These are phyloP conservation scores for Fusarium sp. DNA, from an alignment of 2,329 filamentous ascomycete species.

Conservation along the genomic window DNA sequence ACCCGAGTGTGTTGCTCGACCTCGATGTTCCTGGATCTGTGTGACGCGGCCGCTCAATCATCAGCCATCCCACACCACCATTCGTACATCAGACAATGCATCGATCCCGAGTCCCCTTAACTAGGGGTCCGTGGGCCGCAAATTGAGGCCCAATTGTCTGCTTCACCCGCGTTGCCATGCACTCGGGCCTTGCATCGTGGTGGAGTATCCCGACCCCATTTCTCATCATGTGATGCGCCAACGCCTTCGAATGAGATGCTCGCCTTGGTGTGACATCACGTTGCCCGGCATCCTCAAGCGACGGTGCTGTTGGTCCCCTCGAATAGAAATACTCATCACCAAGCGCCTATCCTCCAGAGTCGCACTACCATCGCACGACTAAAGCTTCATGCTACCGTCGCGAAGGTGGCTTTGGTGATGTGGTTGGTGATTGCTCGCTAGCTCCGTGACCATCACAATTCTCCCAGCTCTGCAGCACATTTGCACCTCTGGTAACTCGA, in stretches of 20 bases:
- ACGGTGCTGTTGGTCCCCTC: conserved; percentile 17
- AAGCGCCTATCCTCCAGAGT: conserved; percentile 35
- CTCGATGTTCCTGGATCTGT: conserved; percentile 37
- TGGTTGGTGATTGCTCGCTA: conserved; percentile 35
- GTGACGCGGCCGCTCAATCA: conserved; percentile 20
- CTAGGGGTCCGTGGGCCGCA: conserved; percentile 22
- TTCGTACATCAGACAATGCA: conserved; percentile 19
- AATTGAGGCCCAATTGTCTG: conserved; percentile 43
- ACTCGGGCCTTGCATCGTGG: conserved; percentile 35
- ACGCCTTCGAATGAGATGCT: conserved; percentile 36
- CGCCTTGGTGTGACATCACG: conserved; percentile 33
- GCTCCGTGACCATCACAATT: conserved; percentile 34
- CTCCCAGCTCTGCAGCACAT: not conserved
- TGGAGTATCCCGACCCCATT: conserved; percentile 20
- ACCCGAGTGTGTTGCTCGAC: conserved; percentile 13
- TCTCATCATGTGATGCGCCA: conserved; percentile 40
- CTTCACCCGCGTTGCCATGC: conserved; percentile 32
- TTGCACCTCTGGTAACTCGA: not conserved
- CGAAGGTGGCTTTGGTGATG: conserved; percentile 23
- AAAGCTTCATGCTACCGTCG: conserved; percentile 32
- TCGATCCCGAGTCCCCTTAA: conserved; percentile 8
- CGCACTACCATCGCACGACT: conserved; percentile 42
- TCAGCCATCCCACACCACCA: conserved; percentile 18
- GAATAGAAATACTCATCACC: conserved; percentile 28
- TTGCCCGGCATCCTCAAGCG: conserved; percentile 21